These are phyloP conservation scores for Trichoderma semiorbis DNA, from an alignment of 2,329 filamentous ascomycete species.

Conservation along the genomic window DNA sequence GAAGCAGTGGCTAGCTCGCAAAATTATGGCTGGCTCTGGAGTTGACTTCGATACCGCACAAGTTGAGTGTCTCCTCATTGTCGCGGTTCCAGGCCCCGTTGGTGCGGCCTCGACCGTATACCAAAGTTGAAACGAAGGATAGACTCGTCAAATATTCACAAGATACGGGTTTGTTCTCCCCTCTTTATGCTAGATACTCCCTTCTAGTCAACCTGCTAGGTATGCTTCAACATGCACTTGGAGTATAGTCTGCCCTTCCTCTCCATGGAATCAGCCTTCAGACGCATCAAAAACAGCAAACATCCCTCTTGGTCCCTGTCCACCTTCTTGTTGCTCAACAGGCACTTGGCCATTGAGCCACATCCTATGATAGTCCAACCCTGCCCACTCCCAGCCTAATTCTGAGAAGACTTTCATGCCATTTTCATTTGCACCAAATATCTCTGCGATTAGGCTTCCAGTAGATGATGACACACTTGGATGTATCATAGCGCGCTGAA, in stretches of 20 bases:
- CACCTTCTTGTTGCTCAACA: neutral
- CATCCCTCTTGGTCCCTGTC: neutral
- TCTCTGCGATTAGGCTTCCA: neutral
- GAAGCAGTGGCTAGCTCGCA: neutral
- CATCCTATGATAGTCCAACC: neutral
- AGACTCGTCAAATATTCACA: neutral
- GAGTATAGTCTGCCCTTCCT: neutral
- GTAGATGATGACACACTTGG: neutral
- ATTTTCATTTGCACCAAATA: neutral
- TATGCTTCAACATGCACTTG: neutral
- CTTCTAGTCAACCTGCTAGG: neutral
- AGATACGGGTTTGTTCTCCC: neutral
- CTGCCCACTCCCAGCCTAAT: neutral
- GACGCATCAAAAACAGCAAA: slow-evolving; percentile 1
- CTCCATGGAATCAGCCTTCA: neutral
- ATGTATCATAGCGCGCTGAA: neutral
- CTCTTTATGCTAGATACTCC: neutral
- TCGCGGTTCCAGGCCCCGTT: neutral
- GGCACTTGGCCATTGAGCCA: slow-evolving; percentile 3
- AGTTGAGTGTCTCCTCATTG: neutral
- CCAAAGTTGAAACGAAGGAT: neutral
- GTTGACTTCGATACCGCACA: neutral
- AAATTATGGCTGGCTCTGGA: neutral
- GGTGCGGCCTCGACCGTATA: neutral
- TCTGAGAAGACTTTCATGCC: neutral